A percentile compares a stretch with the other conserved stretches of the same genome.
phyloP scores from a whole-genome alignment of 2,329 filamentous ascomycete species.

The Aureobasidium sp. region DNA sequence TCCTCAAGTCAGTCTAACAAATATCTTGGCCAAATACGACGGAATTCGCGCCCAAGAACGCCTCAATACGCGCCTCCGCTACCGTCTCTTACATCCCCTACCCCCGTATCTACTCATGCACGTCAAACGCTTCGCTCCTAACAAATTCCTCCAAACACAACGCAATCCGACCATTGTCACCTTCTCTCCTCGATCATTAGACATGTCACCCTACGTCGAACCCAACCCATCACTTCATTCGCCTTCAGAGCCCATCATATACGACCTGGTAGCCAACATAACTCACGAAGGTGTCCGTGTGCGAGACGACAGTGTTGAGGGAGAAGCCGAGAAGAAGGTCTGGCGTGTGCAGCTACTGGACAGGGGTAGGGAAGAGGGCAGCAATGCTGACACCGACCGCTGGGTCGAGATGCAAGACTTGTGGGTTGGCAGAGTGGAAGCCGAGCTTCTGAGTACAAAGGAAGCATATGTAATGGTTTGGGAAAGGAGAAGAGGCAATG shows the following conservation, averaged over 20 bases:
- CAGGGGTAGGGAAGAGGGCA: conserved; percentile 34
- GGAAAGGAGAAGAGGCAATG: conserved; percentile 62
- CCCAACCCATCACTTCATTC: conserved; percentile 65
- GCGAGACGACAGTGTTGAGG: conserved; percentile 73
- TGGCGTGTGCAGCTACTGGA: conserved; percentile 91
- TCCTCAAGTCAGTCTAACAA: conserved; percentile 75
- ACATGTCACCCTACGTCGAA: conserved; percentile 86
- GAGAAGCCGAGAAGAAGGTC: conserved; percentile 82
- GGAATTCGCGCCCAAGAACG: conserved; percentile 80
- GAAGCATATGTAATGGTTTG: conserved; percentile 95
- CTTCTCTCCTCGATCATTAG: conserved; percentile 75
- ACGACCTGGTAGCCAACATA: conserved; percentile 93
- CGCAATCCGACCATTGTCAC: conserved; percentile 98
- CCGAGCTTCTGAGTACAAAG: conserved; percentile 81
- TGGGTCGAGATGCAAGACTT: conserved; percentile 94
- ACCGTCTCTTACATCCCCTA: conserved; percentile 80
- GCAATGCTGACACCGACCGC: conserved; percentile 44
- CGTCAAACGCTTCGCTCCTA: conserved; percentile 92
- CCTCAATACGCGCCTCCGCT: conserved; percentile 77
- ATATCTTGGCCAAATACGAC: conserved; percentile 86
- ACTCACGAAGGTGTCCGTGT: conserved; percentile 74
- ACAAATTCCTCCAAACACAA: conserved; percentile 85
- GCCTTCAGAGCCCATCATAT: conserved; percentile 75
- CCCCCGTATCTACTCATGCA: conserved; percentile 89
- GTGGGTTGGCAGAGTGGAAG: conserved; percentile 81